Base-by-base conservation (phyloP, 75 land plant genomes). In the Cunninghamia lanceolata region DNA sequence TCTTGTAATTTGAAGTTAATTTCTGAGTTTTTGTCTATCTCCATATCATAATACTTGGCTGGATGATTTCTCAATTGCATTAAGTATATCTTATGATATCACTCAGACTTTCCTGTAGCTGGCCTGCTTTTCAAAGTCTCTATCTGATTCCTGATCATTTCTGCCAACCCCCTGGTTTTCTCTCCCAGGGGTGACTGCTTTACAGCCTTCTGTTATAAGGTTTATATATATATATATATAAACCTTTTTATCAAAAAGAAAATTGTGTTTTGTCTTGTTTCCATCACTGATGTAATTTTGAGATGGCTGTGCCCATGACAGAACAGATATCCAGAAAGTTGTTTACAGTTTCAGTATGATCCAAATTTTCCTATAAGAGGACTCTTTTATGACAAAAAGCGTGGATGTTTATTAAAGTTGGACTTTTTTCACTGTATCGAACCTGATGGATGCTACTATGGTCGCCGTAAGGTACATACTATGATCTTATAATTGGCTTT, bases 361-460 rank as follows among this genome's bases (percentile, higher is more conserved):
- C 90, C 90, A 0, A 82, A 77, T 3, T 98, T 98, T 88, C 99
- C 99, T 35, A 95, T 98, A 71, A 92, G 99, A 91, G 99, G 99
- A 2, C 89, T 98, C 15, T 98, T 93, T 85, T 98, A 98, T 88
- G 99, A 98, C 87, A 98, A 90, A 83, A 88, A 85, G 70, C 94
- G 89, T 84, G 98, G 99, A 30, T 94, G 94, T 87, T 94, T 98
- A 70, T 75, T 98, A 89, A 98, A 98, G 92, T 82, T 98, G 81
- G 99, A 98, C 88, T 98, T 98, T 85, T 98, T 96, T 88, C 97
- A 98, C 50, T 96, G 96, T 19, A 94, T 95, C 46, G 99, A 98
- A 83, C 95, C 95, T 52, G 93, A 89, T 79, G 93, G 99, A 52
- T 98, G 99, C 89, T 98, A 85, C 88, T 96, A 90, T 92, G 99